Base-by-base conservation (phyloP, 2,329 filamentous ascomycete genomes). In the Fonsecaea pedrosoi region DNA sequence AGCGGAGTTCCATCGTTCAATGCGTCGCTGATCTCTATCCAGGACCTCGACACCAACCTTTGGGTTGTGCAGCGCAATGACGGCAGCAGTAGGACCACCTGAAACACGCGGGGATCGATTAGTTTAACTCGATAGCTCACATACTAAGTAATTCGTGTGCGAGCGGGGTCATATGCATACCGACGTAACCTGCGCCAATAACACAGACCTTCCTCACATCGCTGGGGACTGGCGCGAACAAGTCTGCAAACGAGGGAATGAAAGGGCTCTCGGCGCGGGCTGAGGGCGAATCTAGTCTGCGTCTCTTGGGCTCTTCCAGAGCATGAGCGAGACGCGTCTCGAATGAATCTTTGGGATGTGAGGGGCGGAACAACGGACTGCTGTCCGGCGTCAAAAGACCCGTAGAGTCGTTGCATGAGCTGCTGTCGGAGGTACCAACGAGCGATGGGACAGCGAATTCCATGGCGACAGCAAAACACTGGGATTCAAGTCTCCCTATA, bases 181-280 rank as follows among this genome's bases (percentile, higher is more conserved):
- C 89, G 70, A 92, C 89, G 76, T 92, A 92, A 72, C 90, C 90
- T 71, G 90, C 90, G 58, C 90, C 90, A 69, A 92, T 87, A 75
- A 89, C 92, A 78, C 90, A 92, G 60, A 92, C 87, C 74, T 76
- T 75, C 62, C 73, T 72, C n/a, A 77, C 69, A 8, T 67, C 45
- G 8, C 48, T 54, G 34, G 58, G 54, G 8, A 60, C 56, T 4
- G 55, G 54, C n/a, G 59, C 59, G 34, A 58, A 45, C 4, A 62
- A 35, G 35, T 62, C 64, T 10, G 55, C 55, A 25, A 57, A 59
- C 25, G 62, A 59, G 45, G 62, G 45, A 45, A 64, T 21, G 15
- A 54, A 60, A 25, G 62, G 62, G 34, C 55, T 59, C 45, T 66
- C 64, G 18, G 56, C 54, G 42, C 59, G 54, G 13, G 54, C 34